A percentile compares a stretch with the other conserved stretches of the same genome.
Conservation (phyloP, 2,329 filamentous ascomycete species). For the Talaromyces albobiverticillius region DNA sequence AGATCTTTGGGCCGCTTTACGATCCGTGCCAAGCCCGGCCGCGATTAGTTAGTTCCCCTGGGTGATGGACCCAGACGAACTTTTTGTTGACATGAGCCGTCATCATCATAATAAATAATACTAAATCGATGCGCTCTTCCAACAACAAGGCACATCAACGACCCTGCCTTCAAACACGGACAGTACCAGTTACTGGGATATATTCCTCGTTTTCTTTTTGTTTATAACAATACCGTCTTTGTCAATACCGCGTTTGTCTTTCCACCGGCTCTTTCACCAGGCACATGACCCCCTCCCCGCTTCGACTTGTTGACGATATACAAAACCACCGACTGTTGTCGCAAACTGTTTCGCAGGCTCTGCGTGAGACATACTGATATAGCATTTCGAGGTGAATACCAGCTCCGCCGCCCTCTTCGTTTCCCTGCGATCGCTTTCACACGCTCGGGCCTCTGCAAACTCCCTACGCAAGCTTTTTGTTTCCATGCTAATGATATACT, state of each 20-base stretch:
- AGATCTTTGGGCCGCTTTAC: no score
- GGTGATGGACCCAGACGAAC: conserved; percentile 8
- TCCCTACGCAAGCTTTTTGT: no score
- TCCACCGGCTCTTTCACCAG: background rate
- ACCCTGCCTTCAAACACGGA: background rate
- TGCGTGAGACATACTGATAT: background rate
- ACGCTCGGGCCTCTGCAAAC: background rate
- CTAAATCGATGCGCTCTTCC: background rate
- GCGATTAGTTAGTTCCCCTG: conserved; percentile 11
- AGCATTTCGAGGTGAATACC: background rate
- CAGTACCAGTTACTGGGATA: background rate
- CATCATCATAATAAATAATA: conserved; percentile 5
- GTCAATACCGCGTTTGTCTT: background rate
- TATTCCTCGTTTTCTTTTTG: background rate
- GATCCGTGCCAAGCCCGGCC: background rate
- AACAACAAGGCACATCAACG: no score
- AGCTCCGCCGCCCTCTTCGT: background rate
- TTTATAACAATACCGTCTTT: background rate
- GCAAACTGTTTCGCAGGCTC: background rate
- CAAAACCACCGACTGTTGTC: conserved; percentile 4
- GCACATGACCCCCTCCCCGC: conserved; percentile 9
- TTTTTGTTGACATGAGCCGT: conserved; percentile 15
- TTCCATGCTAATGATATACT: background rate
- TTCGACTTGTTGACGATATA: conserved; percentile 5
- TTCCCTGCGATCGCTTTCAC: background rate